These are phyloP conservation scores for Leucocoprinus sp. DNA, from an alignment of 768 basidiomycete species.

Conservation along the genomic window DNA sequence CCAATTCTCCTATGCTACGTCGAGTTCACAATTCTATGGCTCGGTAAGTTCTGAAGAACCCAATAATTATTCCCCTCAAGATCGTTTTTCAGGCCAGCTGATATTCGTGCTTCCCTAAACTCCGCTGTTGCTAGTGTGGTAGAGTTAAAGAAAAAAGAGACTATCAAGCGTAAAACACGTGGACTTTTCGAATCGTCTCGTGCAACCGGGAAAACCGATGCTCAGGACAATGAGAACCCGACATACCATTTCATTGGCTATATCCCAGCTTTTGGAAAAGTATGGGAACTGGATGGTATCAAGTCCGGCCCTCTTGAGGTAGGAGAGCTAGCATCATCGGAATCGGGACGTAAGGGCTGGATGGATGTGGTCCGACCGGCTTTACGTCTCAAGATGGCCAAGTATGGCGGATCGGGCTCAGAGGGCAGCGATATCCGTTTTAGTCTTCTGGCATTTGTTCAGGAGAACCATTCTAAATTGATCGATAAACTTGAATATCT, in stretches of 20 bases:
- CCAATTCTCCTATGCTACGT: slow-evolving; percentile 47
- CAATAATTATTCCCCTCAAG: not conserved
- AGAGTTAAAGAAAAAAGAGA: slow-evolving; percentile 29
- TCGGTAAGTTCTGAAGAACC: slow-evolving; percentile 31
- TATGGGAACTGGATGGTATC: slow-evolving; percentile 66
- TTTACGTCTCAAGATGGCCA: slow-evolving; percentile 52
- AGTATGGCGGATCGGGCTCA: slow-evolving; percentile 38
- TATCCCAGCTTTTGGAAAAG: slow-evolving; percentile 51
- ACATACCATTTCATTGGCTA: slow-evolving; percentile 61
- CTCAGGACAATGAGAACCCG: slow-evolving; percentile 32
- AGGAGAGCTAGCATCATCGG: slow-evolving; percentile 37
- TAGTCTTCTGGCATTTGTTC: slow-evolving; percentile 54
- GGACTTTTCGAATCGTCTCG: not conserved
- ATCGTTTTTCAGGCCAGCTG: slow-evolving; percentile 37
- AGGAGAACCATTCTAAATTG: slow-evolving; percentile 36
- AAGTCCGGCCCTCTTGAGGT: slow-evolving; percentile 57
- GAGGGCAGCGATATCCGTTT: slow-evolving; percentile 44
- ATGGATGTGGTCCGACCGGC: slow-evolving; percentile 57
- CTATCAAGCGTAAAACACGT: not conserved
- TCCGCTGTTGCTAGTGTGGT: slow-evolving; percentile 37
- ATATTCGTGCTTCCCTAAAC: slow-evolving; percentile 45
- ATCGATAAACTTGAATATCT: slow-evolving; percentile 47
- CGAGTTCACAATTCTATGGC: slow-evolving; percentile 52
- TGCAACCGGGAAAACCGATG: slow-evolving; percentile 10
- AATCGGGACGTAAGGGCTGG: slow-evolving; percentile 29